Evolutionary conservation across 768 basidiomycete genomes (phyloP).

Genomic region (Lactifluus rugatus): DNA sequence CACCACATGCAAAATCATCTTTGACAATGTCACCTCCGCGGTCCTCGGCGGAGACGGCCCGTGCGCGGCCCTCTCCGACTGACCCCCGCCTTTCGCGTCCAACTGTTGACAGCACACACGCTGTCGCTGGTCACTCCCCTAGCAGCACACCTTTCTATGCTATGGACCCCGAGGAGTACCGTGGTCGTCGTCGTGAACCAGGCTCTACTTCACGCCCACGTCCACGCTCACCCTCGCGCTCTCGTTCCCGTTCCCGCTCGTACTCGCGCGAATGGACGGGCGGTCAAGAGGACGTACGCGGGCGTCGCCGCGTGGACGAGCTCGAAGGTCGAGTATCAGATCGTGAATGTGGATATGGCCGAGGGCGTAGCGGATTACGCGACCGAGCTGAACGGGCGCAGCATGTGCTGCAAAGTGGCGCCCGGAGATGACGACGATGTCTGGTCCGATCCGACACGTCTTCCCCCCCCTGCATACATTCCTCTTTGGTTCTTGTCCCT

Average conservation of each 20-base stretch:
- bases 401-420: not conserved
- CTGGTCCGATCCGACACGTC: not conserved
- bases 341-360: constrained; percentile 15
- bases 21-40: constrained; percentile 15
- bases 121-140: constrained; percentile 13
- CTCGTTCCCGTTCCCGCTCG: constrained; percentile 1
- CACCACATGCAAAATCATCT: constrained; percentile 13
- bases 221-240: not conserved
- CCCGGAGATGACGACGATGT: not conserved
- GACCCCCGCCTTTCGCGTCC: constrained; percentile 13
- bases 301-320: constrained; percentile 14
- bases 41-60: constrained; percentile 14
- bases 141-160: constrained; percentile 5
- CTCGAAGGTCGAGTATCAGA: constrained; percentile 13
- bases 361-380: constrained; percentile 16
- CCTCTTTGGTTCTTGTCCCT: not conserved
- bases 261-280: not conserved
- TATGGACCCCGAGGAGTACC: not conserved
- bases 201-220: constrained; percentile 5
- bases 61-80: constrained; percentile 12
- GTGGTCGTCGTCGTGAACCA: constrained; percentile 13
- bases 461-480: not conserved
- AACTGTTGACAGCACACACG: constrained; percentile 9
- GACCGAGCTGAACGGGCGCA: constrained; percentile 7
- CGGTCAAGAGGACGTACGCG: constrained; percentile 4